phyloP scores from a whole-genome alignment of 2,329 filamentous ascomycete genomes.

The Diaporthe australafricana region DNA sequence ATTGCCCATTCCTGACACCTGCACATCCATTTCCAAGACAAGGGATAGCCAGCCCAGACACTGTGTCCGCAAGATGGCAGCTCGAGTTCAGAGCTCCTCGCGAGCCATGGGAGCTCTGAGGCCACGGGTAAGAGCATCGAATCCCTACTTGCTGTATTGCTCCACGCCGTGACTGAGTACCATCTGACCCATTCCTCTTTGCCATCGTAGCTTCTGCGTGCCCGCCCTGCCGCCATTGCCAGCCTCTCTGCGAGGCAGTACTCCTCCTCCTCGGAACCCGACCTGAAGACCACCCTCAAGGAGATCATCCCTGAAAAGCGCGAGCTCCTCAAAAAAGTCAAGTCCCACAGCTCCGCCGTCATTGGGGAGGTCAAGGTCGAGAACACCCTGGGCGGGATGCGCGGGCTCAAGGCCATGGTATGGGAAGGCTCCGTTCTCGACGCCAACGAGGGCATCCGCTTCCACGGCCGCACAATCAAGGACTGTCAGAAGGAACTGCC shows the following conservation, averaged over 20 bases:
- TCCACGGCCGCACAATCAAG: constrained; percentile 98
- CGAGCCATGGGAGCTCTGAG: constrained; percentile 26
- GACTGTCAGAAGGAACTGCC: constrained; percentile 95
- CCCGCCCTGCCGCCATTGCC: constrained; percentile 38
- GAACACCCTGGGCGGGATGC: constrained; percentile 96
- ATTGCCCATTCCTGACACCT: not conserved
- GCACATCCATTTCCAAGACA: not conserved
- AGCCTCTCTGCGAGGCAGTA: constrained; percentile 65
- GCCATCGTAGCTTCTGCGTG: constrained; percentile 45
- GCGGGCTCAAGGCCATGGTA: constrained; percentile 96
- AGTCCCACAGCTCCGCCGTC: constrained; percentile 82
- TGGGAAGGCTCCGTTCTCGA: constrained; percentile 99
- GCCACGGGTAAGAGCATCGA: constrained; percentile 25
- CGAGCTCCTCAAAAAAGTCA: constrained; percentile 93
- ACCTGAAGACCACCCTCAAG: constrained; percentile 88
- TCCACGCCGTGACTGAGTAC: not conserved
- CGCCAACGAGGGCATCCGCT: constrained; percentile 96
- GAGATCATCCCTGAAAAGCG: constrained; percentile 90
- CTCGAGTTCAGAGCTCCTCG: constrained; percentile 34
- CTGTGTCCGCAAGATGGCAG: constrained; percentile 26
- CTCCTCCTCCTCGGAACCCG: constrained; percentile 82
- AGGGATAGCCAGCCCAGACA: not conserved
- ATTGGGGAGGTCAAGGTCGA: constrained; percentile 94
- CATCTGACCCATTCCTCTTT: not conserved
- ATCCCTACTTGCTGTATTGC: not conserved